Base-by-base conservation (phyloP, 495 filamentous ascomycete genomes). In the Pyronema domesticum region DNA sequence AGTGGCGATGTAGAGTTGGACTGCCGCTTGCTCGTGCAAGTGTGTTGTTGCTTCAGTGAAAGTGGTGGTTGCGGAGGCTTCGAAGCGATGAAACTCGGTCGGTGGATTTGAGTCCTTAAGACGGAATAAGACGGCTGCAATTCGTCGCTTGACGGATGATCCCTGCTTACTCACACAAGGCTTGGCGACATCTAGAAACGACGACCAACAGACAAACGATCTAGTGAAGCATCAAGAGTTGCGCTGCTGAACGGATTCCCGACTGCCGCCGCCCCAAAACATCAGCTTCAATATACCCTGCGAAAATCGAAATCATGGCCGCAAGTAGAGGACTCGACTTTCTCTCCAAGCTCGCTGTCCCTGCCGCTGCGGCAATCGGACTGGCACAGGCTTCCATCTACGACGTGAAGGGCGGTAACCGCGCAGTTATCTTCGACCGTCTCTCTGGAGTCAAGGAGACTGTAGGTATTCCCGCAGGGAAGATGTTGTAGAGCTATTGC, bases 391-490 rank as follows among this genome's bases (percentile, higher is more conserved):
- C 81, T 58, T 85, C 86, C 56, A 76, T 99, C 58, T 99, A 96
- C 80, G 91, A 99, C 68, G 91, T 96, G 69, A 85, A 84, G 68
- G 91, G 89, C 62, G 91, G 91, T 57, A 80, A 81, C 42, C 79
- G 91, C 53, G 91, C 89, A 14, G 91, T 99, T 67, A 99, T 99
- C 73, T 99, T 99, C 80, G 93, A 99, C 73, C 73, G 91, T 30
- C 57, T 95, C 58, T 80, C 83, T 18, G 91, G 91, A 68, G 91
- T 99, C 55, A 85, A 91, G 72, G 89, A 96, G 65, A 72, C 75
- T 52, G 63, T 63, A 35, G 30, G 23, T 30, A 51, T 14, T 51
- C 13, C 14, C 18, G 11, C 11, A 37, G 10, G 23, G 7, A 11
- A 13, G 18, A 34, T 35, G 19, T 33, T 63, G 61, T 30, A 30